Evolutionary conservation across 768 basidiomycete genomes (phyloP).

Genomic region (Naematelia aurantialba): DNA sequence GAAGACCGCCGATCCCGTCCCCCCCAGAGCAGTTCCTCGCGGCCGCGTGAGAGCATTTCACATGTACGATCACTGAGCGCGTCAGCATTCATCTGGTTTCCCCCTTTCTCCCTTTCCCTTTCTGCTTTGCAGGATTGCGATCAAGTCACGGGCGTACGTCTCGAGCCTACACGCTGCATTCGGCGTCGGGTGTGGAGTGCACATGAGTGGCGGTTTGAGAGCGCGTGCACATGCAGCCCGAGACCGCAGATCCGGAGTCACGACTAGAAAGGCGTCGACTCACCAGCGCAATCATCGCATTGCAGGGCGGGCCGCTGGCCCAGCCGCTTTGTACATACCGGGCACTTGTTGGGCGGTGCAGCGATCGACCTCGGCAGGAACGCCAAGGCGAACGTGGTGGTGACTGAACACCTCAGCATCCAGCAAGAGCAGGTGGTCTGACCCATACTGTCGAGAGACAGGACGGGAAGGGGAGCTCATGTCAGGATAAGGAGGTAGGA

Average conservation of each 20-base stretch:
- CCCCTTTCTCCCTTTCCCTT: no score
- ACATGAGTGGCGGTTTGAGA: no score
- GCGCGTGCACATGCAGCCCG: no score
- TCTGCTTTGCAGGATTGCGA: no score
- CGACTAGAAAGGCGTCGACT: constrained; percentile 15
- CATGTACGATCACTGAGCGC: constrained; percentile 41
- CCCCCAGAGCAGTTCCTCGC: constrained; percentile 29
- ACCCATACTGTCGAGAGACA: no score
- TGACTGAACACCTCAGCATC: constrained; percentile 25
- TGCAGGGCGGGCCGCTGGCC: constrained; percentile 40
- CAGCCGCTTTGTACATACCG: constrained; percentile 38
- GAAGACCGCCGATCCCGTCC: not conserved
- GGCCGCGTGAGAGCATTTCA: constrained; percentile 45
- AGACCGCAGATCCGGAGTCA: no score
- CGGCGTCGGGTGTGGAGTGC: no score
- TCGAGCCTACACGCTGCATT: no score
- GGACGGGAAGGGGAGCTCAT: not conserved
- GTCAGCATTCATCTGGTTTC: not conserved
- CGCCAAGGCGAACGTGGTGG: constrained; percentile 34
- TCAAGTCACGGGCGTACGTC: no score
- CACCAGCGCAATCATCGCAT: constrained; percentile 49
- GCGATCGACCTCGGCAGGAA: constrained; percentile 34
- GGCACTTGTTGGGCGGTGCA: constrained; percentile 26
- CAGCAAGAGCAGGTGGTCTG: no score
- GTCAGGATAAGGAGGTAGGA: not conserved